A percentile compares a stretch with the other conserved stretches of the same genome.
These are phyloP conservation scores for Cutaneotrichosporon cyanovorans DNA, from an alignment of 1,284 basidiomycete genomes.

Conservation along the genomic window DNA sequence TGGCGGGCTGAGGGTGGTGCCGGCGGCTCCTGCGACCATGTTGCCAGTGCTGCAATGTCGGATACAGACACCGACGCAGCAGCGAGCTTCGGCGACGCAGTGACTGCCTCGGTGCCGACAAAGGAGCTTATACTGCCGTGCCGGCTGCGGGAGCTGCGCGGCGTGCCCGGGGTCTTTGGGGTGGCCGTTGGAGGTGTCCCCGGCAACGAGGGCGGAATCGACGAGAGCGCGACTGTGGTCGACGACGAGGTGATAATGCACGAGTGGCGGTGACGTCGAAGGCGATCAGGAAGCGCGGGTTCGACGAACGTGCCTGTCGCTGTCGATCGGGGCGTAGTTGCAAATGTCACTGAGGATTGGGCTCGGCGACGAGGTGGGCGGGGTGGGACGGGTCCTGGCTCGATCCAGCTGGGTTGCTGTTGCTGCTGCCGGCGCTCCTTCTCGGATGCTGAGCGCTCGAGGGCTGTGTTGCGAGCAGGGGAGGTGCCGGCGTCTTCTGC, in stretches of 20 bases:
- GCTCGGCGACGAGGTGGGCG: not conserved
- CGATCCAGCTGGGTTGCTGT: not conserved
- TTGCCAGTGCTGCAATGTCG: slow-evolving; percentile 13
- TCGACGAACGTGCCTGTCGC: slow-evolving; percentile 1
- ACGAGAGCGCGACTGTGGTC: not conserved
- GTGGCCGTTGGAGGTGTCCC: not conserved
- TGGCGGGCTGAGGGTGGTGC: not conserved
- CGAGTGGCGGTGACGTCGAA: not conserved
- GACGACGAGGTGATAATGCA: not conserved
- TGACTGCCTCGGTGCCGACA: not conserved
- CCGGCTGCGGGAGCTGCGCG: not conserved
- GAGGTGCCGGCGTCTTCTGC: slow-evolving; percentile 1
- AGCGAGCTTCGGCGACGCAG: slow-evolving; percentile 3
- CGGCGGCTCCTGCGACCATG: slow-evolving; percentile 11
- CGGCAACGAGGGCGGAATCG: not conserved
- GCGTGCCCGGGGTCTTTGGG: not conserved
- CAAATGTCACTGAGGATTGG: slow-evolving; percentile 5
- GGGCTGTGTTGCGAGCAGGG: too few relatives aligned
- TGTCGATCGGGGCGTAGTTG: not conserved
- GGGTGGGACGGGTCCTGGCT: not conserved
- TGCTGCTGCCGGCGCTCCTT: too few relatives aligned
- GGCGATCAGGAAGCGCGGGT: slow-evolving; percentile 1
- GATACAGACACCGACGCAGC: slow-evolving; percentile 10
- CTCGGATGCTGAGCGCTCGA: too few relatives aligned
- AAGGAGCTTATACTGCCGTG: not conserved